phyloP scores from a whole-genome alignment of 2,329 filamentous ascomycete species.

The Aspergillus chevalieri region DNA sequence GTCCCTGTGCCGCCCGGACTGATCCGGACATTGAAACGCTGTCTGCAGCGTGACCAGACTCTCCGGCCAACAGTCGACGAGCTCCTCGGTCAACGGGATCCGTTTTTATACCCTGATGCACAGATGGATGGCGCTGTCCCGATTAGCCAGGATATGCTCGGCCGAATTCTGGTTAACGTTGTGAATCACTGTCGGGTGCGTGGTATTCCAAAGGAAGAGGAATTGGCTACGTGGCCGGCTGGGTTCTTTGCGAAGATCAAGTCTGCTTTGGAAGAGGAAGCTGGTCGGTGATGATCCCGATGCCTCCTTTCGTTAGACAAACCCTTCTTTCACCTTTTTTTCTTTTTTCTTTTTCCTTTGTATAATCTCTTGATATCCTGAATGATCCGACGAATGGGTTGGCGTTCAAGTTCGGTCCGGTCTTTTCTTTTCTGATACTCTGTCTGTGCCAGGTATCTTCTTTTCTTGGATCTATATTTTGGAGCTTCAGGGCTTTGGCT shows the following conservation, averaged over 20 bases:
- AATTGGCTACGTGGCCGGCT: slow-evolving; percentile 45
- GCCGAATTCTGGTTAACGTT: slow-evolving; percentile 54
- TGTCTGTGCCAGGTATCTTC: slow-evolving; percentile 3
- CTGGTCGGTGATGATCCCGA: slow-evolving; percentile 15
- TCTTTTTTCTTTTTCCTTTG: slow-evolving; percentile 9
- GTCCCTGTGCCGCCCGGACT: slow-evolving; percentile 50
- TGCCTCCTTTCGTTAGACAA: slow-evolving; percentile 14
- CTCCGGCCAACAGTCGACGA: slow-evolving; percentile 53
- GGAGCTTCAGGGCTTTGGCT: slow-evolving; percentile 1
- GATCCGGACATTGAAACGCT: slow-evolving; percentile 51
- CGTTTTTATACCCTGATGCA: slow-evolving; percentile 54
- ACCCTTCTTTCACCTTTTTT: slow-evolving; percentile 18
- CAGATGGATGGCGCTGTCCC: slow-evolving; percentile 41
- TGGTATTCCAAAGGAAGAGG: slow-evolving; percentile 51
- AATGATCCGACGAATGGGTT: slow-evolving; percentile 16
- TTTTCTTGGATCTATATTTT: slow-evolving; percentile 9
- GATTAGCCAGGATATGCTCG: slow-evolving; percentile 54
- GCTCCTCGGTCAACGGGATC: slow-evolving; percentile 50
- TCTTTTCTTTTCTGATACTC: slow-evolving; percentile 9
- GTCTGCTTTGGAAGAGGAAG: slow-evolving; percentile 40
- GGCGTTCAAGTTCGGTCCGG: slow-evolving; percentile 8
- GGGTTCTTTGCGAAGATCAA: slow-evolving; percentile 45
- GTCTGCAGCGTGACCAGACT: slow-evolving; percentile 53
- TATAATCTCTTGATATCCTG: slow-evolving; percentile 19
- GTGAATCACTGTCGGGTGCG: slow-evolving; percentile 54